Conservation (phyloP, 176 grass and related monocot genomes). For the Panicum miliaceum region DNA sequence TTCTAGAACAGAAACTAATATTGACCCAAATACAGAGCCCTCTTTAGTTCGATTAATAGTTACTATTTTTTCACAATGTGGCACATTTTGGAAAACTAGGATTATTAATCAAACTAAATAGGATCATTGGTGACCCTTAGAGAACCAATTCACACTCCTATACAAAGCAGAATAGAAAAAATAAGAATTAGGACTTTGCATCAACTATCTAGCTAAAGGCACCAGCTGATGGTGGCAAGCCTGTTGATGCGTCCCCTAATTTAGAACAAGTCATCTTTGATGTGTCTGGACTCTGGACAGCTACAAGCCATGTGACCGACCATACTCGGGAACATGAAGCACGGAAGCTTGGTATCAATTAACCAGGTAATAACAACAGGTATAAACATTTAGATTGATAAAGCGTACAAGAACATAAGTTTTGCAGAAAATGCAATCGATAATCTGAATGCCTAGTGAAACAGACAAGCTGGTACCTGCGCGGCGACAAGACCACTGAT, state of each 20-base stretch:
- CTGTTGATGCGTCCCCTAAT: background rate
- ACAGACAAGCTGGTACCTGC: conserved; percentile 58
- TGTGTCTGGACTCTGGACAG: background rate
- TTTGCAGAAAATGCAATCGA: background rate
- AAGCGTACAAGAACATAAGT: background rate
- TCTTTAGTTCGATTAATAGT: background rate
- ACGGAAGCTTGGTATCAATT: background rate
- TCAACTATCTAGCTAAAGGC: background rate
- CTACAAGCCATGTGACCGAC: background rate
- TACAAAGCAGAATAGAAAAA: background rate
- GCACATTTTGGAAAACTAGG: background rate
- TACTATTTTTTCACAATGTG: no score
- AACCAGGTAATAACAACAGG: background rate
- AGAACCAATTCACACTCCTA: background rate
- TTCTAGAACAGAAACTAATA: background rate
- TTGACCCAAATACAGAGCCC: background rate
- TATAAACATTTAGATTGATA: background rate
- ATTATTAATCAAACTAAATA: background rate
- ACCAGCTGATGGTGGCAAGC: background rate
- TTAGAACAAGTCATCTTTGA: background rate
- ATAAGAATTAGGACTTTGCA: background rate
- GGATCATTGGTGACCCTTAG: background rate
- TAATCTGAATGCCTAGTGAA: background rate
- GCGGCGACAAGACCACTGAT: conserved; percentile 95
- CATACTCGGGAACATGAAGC: background rate